Conservation (phyloP, 352 stramenopile genomes). For the Plasmopara viticola region DNA sequence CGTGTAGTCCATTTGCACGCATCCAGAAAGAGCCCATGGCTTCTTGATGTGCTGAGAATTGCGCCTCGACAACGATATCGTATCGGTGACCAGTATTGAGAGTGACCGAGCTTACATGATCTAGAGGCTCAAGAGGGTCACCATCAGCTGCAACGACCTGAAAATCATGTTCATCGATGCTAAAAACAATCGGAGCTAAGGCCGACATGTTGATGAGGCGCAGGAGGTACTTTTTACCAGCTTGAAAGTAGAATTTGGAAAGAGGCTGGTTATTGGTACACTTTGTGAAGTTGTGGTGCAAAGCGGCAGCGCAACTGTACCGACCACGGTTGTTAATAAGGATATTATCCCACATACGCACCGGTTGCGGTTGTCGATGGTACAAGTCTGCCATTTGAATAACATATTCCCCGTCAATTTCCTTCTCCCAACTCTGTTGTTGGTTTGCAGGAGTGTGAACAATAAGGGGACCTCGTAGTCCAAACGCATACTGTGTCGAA, state of each 20-base stretch:
- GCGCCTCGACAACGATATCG: slow-evolving; percentile 17
- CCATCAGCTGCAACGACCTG: slow-evolving; percentile 22
- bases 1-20: slow-evolving; percentile 8
- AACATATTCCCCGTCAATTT: slow-evolving; percentile 12
- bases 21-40: slow-evolving; percentile 18
- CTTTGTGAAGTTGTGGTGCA: slow-evolving; percentile 1
- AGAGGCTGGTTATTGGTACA: slow-evolving; percentile 14
- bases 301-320: slow-evolving; percentile 19
- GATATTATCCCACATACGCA: slow-evolving; percentile 16
- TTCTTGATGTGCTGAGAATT: background rate
- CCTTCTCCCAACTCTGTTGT: slow-evolving; percentile 3
- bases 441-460: slow-evolving; percentile 7
- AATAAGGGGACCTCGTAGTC: slow-evolving; percentile 20
- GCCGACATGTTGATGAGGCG: slow-evolving; percentile 22
- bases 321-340: slow-evolving; percentile 23
- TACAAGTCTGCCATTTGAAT: slow-evolving; percentile 21
- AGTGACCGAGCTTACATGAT: slow-evolving; percentile 9
- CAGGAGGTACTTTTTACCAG: slow-evolving; percentile 13
- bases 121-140: slow-evolving; percentile 8
- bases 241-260: slow-evolving; percentile 13
- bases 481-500: slow-evolving; percentile 18
- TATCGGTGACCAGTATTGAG: slow-evolving; percentile 26
- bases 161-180: slow-evolving; percentile 21
- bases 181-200: slow-evolving; percentile 20
- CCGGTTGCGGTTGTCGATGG: background rate